Percentiles rank a stretch among this genome's conserved stretches.
Evolutionary conservation across 257 asterid species (phyloP).

Genomic region (Apocynum venetum): DNA sequence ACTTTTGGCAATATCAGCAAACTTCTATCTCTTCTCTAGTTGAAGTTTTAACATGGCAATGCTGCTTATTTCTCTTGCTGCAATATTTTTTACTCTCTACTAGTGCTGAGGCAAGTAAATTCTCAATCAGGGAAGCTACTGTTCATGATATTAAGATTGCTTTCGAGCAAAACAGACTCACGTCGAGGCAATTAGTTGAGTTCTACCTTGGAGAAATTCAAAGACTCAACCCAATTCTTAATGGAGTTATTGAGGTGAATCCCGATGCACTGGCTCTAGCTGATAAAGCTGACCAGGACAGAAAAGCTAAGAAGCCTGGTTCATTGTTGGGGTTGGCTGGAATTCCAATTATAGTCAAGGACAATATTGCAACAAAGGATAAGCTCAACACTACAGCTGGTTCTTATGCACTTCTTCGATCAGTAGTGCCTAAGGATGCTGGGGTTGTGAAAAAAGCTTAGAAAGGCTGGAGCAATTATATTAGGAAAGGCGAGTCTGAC

Average conservation of each 20-base stretch:
- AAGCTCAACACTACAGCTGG: slow-evolving; percentile 54
- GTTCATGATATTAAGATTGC: slow-evolving; percentile 37
- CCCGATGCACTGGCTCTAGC: slow-evolving; percentile 44
- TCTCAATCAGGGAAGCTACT: slow-evolving; percentile 49
- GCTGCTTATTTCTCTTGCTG: neutral
- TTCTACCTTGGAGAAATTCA: slow-evolving; percentile 37
- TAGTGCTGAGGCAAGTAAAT: slow-evolving; percentile 11
- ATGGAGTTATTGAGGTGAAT: slow-evolving; percentile 48
- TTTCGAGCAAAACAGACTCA: slow-evolving; percentile 32
- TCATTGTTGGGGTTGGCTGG: slow-evolving; percentile 31
- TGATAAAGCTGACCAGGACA: slow-evolving; percentile 39
- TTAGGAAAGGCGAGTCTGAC: slow-evolving; percentile 54
- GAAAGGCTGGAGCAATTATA: slow-evolving; percentile 39
- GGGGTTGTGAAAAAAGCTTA: slow-evolving; percentile 42
- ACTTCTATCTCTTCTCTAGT: no score
- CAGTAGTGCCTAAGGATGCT: slow-evolving; percentile 41
- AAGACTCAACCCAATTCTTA: slow-evolving; percentile 37
- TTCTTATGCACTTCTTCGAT: slow-evolving; percentile 38
- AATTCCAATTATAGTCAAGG: slow-evolving; percentile 44
- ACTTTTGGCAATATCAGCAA: no score
- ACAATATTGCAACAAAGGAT: slow-evolving; percentile 44
- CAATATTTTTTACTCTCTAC: neutral
- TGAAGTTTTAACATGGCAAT: neutral
- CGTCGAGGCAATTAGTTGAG: slow-evolving; percentile 37
- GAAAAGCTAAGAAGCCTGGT: slow-evolving; percentile 16